A percentile compares a stretch with the other conserved stretches of the same genome.
phyloP scores from a whole-genome alignment of 139 green algal genomes.

The Micractinium sp. region DNA sequence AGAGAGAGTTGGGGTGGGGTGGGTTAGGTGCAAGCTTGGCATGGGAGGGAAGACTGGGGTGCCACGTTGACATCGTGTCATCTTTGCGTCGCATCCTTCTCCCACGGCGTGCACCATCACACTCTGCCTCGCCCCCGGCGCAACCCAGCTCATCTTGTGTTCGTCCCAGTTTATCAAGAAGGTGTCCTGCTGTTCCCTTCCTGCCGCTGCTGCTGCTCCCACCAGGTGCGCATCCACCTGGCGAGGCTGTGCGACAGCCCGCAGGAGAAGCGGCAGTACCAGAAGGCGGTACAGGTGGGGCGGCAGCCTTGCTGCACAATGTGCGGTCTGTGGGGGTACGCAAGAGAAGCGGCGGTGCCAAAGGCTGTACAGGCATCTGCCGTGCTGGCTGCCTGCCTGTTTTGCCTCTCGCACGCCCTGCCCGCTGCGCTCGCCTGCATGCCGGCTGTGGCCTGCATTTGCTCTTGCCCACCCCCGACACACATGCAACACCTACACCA shows the following conservation, averaged over 20 bases:
- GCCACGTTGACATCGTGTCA: too few relatives aligned
- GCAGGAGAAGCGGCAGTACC: conserved; percentile 34
- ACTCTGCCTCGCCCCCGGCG: too few relatives aligned
- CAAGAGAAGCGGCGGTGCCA: neutral
- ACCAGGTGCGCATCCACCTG: conserved; percentile 26
- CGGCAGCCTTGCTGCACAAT: neutral
- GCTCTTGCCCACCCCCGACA: neutral
- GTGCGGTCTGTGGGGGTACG: too few relatives aligned
- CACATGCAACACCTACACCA: too few relatives aligned
- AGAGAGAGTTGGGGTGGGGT: neutral
- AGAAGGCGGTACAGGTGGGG: neutral
- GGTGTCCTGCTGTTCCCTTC: too few relatives aligned
- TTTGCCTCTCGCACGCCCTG: too few relatives aligned
- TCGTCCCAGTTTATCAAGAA: too few relatives aligned
- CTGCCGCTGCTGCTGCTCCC: neutral
- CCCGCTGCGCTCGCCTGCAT: neutral
- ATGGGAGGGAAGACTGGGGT: neutral
- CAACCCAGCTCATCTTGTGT: too few relatives aligned
- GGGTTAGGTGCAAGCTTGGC: neutral
- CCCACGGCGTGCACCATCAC: too few relatives aligned
- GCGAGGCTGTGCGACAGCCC: conserved; percentile 17
- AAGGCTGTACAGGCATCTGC: neutral
- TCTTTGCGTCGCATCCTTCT: too few relatives aligned
- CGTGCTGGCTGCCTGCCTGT: too few relatives aligned
- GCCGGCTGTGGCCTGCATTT: neutral